Evolutionary conservation across 768 basidiomycete species (phyloP), one percentile per base, ranked within the genome.

Genomic region (Amanita subjunquillea): DNA sequence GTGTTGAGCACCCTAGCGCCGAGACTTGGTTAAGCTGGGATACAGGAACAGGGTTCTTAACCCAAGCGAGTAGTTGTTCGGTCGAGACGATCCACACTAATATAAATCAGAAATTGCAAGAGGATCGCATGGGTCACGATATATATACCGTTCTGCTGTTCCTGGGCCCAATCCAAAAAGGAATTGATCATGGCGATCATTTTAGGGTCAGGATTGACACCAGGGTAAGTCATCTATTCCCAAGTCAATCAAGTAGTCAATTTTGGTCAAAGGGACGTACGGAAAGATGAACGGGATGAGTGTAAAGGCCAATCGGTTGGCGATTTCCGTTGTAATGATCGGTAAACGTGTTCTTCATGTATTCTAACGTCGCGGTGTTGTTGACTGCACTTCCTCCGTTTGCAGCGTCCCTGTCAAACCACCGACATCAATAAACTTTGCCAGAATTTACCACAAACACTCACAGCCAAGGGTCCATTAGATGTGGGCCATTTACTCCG

Each of bases 401-500:
- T 0, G 83, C 76, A 44, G 60, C 45, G 57, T 85, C 83, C 38
- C 78, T 79, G 37, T 30, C 12, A 45, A 17, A 9, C 20, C 34
- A n/a, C 30, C 9, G 46, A 48, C n/a, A 7, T 48, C n/a, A 51
- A 48, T n/a, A 10, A 12, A 47, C 4, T 27, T 15, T 43, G 3
- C 15, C 54, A 45, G 25, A 53, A 48, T 2, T 34, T 1, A 49
- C 15, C 27, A 12, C 13, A 12, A 44, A 38, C 13, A 71, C 80
- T 72, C 53, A 83, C 78, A 89, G 69, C 85, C 85, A 89, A 44
- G 87, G 86, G 60, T 90, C 88, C 87, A 89, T 89, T 58, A 89
- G 68, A 69, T 89, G 86, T 13, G 71, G 65, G 0, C 84, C 84
- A 6, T 56, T 66, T 7, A 65, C 69, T 4, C 83, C 83, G 9